These are phyloP conservation scores for Podila clonocystis DNA, from an alignment of 192 early-diverging fungal genomes.

Conservation along the genomic window DNA sequence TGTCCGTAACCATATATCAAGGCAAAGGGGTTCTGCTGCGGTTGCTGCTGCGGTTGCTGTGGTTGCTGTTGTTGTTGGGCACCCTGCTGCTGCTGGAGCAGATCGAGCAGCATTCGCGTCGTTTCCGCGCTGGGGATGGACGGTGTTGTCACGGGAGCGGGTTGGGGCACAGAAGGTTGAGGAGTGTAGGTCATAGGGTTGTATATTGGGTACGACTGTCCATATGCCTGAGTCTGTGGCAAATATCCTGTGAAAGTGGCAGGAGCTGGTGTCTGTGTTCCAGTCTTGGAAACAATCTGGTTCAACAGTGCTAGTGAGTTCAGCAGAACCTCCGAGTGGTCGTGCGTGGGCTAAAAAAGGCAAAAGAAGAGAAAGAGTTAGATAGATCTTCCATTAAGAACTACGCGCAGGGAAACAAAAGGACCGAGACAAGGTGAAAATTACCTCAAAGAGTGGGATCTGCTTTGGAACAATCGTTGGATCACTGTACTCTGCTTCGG, in stretches of 20 bases:
- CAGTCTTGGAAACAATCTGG: no score
- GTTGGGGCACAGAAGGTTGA: no score
- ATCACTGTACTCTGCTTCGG: conserved; percentile 10
- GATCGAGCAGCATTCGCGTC: background rate
- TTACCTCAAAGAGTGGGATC: conserved; percentile 12
- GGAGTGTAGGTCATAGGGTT: no score
- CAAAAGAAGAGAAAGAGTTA: background rate
- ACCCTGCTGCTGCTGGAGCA: background rate
- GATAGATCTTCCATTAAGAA: background rate
- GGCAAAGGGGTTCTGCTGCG: background rate
- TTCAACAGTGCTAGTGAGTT: no score
- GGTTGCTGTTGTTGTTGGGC: background rate
- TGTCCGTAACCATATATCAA: background rate
- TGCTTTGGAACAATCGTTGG: background rate
- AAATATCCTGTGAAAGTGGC: no score
- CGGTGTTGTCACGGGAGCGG: background rate
- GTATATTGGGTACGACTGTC: no score
- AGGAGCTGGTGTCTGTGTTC: no score
- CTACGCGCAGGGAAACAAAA: background rate
- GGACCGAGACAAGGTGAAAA: background rate
- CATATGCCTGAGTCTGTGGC: no score
- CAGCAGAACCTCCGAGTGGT: background rate
- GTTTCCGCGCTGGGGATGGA: background rate
- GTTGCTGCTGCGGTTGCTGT: background rate
- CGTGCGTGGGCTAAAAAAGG: background rate